Evolutionary conservation across 108 stramenopile species (phyloP), one percentile per base, ranked within the genome.

Genomic region (Licmophora abbreviata): DNA sequence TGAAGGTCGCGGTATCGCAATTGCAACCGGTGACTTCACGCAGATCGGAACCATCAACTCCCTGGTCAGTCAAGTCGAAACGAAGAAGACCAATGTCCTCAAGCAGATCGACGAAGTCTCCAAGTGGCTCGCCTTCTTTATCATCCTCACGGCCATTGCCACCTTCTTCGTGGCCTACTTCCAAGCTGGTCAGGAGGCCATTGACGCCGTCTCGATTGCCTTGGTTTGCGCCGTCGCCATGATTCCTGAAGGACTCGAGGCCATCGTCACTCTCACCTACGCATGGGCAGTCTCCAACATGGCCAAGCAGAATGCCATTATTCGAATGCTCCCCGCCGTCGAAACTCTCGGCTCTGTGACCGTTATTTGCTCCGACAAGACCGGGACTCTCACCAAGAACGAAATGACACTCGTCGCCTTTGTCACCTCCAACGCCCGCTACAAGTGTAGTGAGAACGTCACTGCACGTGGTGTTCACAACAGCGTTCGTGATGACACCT

Each of bases 341-440:
- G 96, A 99, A 68, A 95, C 96, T 14, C 88, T 99, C 57, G 97
- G 97, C 61, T 77, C 76, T 48, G 93, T 92, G 12, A 88, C 90
- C n/a, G 80, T 82, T 25, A 93, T 97, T 51, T 94, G 94, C 88
- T 88, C 90, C 29, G 97, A 99, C 82, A 99, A 99, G 84, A 99
- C 97, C 15, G 97, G 97, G 33, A 99, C 97, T 30, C 81, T 96
- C 14, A 99, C 97, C 0, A 69, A 93, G 75, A 95, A 95, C 71
- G 69, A 76, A 38, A 96, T 96, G 95, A 78, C 83, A 32, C 80
- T 95, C 40, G 65, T 64, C 33, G 74, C 79, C 9, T 80, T 83
- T 27, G 81, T 83, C 18, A 85, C 88, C 27, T 77, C 88, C 48
- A 79, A 82, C 44, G 83, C 81, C 22, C 74, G 68, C 10, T 89